phyloP scores from a whole-genome alignment of 1,284 basidiomycete species.

The Trametes versicolor region DNA sequence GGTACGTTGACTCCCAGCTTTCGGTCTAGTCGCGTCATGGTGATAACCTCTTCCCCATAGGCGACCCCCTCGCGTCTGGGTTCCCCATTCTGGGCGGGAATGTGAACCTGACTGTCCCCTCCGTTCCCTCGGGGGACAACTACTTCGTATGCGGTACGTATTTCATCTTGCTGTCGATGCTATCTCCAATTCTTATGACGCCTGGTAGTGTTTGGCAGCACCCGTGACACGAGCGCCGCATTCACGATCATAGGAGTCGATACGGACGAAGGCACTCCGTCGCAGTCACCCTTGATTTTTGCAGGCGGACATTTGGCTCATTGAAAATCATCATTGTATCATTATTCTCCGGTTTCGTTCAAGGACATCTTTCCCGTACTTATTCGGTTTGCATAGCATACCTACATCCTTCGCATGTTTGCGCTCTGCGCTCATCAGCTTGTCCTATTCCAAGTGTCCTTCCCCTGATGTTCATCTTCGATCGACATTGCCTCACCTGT shows the following conservation, averaged over 20 bases:
- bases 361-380: no score
- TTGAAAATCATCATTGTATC: background rate
- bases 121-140: slow-evolving; percentile 37
- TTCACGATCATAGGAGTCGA: slow-evolving; percentile 48
- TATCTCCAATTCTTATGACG: background rate
- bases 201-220: slow-evolving; percentile 58
- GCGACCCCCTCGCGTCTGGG: slow-evolving; percentile 35
- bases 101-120: slow-evolving; percentile 39
- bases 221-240: slow-evolving; percentile 53
- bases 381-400: no score
- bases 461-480: background rate
- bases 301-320: background rate
- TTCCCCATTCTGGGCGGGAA: slow-evolving; percentile 38
- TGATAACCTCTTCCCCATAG: slow-evolving; percentile 19
- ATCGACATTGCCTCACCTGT: no score
- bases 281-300: background rate
- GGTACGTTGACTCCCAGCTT: slow-evolving; percentile 33
- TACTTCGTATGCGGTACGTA: slow-evolving; percentile 43
- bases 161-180: background rate
- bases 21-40: background rate
- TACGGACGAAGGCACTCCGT: background rate
- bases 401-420: no score
- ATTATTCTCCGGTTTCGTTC: no score
- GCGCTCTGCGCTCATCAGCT: no score
- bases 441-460: background rate